These are phyloP conservation scores for Tolypocladium tundrense DNA, from an alignment of 2,329 filamentous ascomycete species.

Conservation along the genomic window DNA sequence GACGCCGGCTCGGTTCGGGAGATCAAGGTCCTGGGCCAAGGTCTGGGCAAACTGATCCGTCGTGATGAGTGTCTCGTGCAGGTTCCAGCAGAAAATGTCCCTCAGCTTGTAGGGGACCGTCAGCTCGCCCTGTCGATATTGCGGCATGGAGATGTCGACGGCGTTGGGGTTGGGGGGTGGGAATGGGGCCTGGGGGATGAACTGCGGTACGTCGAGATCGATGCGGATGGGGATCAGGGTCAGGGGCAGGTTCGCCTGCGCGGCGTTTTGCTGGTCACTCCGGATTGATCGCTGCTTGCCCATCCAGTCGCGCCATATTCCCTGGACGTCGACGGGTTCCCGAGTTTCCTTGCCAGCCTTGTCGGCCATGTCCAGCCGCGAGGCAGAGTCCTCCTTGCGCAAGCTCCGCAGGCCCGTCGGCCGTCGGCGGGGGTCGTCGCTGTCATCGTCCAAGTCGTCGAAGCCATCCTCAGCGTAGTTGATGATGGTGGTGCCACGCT, in stretches of 20 bases:
- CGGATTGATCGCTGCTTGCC: slow-evolving; percentile 52
- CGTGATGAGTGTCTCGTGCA: slow-evolving; percentile 87
- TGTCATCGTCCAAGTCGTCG: slow-evolving; percentile 66
- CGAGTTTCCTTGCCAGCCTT: slow-evolving; percentile 76
- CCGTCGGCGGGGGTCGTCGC: slow-evolving; percentile 64
- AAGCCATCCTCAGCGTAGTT: slow-evolving; percentile 97
- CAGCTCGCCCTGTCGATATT: slow-evolving; percentile 69
- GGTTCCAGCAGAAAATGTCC: slow-evolving; percentile 95
- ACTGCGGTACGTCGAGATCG: slow-evolving; percentile 81
- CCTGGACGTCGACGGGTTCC: slow-evolving; percentile 72
- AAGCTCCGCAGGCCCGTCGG: slow-evolving; percentile 78
- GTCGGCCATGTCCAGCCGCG: slow-evolving; percentile 54
- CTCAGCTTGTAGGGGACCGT: slow-evolving; percentile 82
- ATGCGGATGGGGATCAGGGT: slow-evolving; percentile 94
- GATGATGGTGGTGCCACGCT: slow-evolving; percentile 90
- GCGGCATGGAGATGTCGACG: slow-evolving; percentile 62
- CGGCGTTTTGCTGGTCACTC: slow-evolving; percentile 50
- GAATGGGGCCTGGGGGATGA: slow-evolving; percentile 55
- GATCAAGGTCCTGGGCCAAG: slow-evolving; percentile 85
- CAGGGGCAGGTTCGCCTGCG: slow-evolving; percentile 67
- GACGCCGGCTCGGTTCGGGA: slow-evolving; percentile 62
- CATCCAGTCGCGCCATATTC: slow-evolving; percentile 95
- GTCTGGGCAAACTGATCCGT: slow-evolving; percentile 91
- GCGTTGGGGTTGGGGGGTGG: slow-evolving; percentile 51
- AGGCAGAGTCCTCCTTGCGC: slow-evolving; percentile 61